A percentile compares a stretch with the other conserved stretches of the same genome.
These are phyloP conservation scores for Mikania micrantha DNA, from an alignment of 129 eudicot species.

Conservation along the genomic window DNA sequence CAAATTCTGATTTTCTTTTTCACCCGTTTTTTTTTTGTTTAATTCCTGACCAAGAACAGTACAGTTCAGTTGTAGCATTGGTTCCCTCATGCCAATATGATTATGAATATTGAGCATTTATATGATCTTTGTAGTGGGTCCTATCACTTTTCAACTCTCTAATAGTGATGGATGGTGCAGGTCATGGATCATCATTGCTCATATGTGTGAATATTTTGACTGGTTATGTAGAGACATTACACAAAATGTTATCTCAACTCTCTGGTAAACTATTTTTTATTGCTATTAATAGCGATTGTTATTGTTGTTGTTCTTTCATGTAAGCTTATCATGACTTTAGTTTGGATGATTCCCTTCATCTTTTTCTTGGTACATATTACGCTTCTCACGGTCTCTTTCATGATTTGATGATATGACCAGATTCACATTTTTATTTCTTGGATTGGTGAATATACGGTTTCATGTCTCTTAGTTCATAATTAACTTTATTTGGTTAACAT, in stretches of 20 bases:
- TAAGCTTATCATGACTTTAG: background rate
- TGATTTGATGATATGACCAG: background rate
- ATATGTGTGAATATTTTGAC: slow-evolving; percentile 88
- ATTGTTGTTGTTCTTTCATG: background rate
- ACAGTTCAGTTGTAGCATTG: background rate
- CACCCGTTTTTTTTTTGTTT: background rate
- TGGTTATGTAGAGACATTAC: slow-evolving; percentile 79
- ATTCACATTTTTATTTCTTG: background rate
- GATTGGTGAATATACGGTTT: background rate
- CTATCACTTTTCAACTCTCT: slow-evolving; percentile 9
- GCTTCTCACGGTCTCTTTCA: background rate
- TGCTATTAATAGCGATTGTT: background rate
- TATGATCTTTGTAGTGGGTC: background rate
- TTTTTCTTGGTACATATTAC: background rate
- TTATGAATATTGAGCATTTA: background rate
- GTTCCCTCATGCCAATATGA: background rate
- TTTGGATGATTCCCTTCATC: background rate
- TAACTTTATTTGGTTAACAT: no score
- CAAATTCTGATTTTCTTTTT: no score
- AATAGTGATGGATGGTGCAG: slow-evolving; percentile 39
- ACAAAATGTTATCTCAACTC: slow-evolving; percentile 86
- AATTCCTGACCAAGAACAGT: background rate
- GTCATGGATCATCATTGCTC: slow-evolving; percentile 92
- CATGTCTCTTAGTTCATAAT: background rate
- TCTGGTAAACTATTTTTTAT: slow-evolving; percentile 49